These are phyloP conservation scores for Microthlaspi erraticum DNA, from an alignment of 345 rosid species.

Conservation along the genomic window DNA sequence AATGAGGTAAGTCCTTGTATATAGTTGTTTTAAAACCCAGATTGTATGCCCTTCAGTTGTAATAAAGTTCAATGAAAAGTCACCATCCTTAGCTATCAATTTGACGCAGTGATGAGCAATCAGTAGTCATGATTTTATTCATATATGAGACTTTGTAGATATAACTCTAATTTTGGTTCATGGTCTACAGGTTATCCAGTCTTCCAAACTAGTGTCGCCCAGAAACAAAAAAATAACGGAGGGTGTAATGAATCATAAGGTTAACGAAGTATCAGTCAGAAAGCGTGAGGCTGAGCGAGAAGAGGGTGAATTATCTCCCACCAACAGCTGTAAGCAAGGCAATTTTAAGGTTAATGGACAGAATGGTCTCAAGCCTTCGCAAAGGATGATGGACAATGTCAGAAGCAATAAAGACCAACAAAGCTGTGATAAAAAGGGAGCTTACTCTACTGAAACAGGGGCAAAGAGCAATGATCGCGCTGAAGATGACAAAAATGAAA, in stretches of 20 bases:
- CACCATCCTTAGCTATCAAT: slow-evolving; percentile 6
- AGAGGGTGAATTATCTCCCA: slow-evolving; percentile 94
- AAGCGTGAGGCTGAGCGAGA: slow-evolving; percentile 79
- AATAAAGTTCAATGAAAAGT: not conserved
- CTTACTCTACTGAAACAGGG: slow-evolving; percentile 54
- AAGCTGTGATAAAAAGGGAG: slow-evolving; percentile 48
- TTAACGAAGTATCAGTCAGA: slow-evolving; percentile 51
- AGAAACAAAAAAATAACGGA: slow-evolving; percentile 56
- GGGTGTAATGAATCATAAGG: slow-evolving; percentile 50
- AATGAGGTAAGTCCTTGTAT: slow-evolving; percentile 56
- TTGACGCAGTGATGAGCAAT: slow-evolving; percentile 12
- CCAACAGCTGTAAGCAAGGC: slow-evolving; percentile 78
- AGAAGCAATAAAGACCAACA: slow-evolving; percentile 55
- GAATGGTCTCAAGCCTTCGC: slow-evolving; percentile 52
- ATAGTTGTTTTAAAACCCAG: slow-evolving; percentile 3
- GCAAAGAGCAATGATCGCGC: slow-evolving; percentile 64
- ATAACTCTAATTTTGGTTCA: slow-evolving; percentile 17
- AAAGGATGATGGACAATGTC: slow-evolving; percentile 57
- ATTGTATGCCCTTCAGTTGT: slow-evolving; percentile 11
- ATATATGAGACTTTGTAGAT: slow-evolving; percentile 7
- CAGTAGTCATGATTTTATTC: slow-evolving; percentile 3
- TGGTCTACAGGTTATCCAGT: slow-evolving; percentile 59
- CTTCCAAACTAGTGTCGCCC: slow-evolving; percentile 46
- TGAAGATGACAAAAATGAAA: slow-evolving; percentile 67
- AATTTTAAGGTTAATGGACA: slow-evolving; percentile 71